Base-by-base conservation (phyloP, 2,329 filamentous ascomycete genomes). In the Talaromyces sp. region DNA sequence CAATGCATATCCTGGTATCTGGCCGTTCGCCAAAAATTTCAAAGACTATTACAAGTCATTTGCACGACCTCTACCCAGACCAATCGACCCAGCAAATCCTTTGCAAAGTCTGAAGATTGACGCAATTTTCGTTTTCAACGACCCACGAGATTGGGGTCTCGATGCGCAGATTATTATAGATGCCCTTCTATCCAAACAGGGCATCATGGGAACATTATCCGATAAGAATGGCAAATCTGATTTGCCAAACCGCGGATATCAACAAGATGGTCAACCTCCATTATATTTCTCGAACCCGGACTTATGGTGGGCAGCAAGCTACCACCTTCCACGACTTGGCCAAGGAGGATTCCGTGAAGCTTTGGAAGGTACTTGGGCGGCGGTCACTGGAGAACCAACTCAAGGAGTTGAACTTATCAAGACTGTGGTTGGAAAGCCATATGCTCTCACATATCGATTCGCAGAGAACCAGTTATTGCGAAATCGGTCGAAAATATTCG, bases 61-160 rank as follows among this genome's bases (percentile, higher is more conserved):
- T 77, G 67, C 79, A 67, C 61, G 72, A 60, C 74, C 75, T 63
- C 65, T 79, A 33, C 71, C 76, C 27, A 69, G 75, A 52, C 77
- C 75, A 7, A 70, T 78, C 57, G 72, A 77, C 45, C 67, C 72
- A 1, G 73, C 75, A 16, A 79, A 82, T 66, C 82, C 77, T 2
- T 77, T 77, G 0, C 79, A 81, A 14, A 83, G 82, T 19, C 83
- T 94, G 57, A 93, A 92, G 71, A 90, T 99, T 70, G 92, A 96
- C 73, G 93, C 93, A 33, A 87, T 98, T 33, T 90, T 98, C 72
- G 90, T 97, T 7, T 97, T 94, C 84, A 96, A 97, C 76, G 95
- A 98, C 77, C 93, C 95, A 3, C 87, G 95, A 64, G 95, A 99
- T 81, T 99, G 95, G 95, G 93, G 91, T 0, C 84, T 97, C 10